Percentiles rank a stretch among this genome's conserved stretches.
Conservation (phyloP, 495 filamentous ascomycete species). For the Achaetomiella virescens region DNA sequence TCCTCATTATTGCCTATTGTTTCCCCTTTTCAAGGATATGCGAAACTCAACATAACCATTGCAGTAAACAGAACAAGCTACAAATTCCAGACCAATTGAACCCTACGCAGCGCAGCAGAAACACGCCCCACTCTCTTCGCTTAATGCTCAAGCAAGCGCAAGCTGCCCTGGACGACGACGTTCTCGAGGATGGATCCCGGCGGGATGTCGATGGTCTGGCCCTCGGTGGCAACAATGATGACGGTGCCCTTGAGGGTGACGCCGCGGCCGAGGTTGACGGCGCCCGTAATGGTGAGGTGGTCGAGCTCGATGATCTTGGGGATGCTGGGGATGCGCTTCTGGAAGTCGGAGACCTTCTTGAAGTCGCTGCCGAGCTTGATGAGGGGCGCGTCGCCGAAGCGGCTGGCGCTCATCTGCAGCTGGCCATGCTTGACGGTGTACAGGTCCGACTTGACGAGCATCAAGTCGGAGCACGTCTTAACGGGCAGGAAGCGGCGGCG, state of each 20-base stretch:
- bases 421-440: slow-evolving; percentile 99
- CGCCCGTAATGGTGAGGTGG: slow-evolving; percentile 94
- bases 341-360: slow-evolving; percentile 99
- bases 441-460: slow-evolving; percentile 99
- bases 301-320: slow-evolving; percentile 98
- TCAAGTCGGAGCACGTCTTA: slow-evolving; percentile 98
- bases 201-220: slow-evolving; percentile 95
- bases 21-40: background rate
- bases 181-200: slow-evolving; percentile 96
- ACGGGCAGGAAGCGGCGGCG: slow-evolving; percentile 97
- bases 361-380: slow-evolving; percentile 99
- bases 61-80: background rate
- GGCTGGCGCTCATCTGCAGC: slow-evolving; percentile 88
- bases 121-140: background rate
- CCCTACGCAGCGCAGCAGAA: background rate
- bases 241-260: slow-evolving; percentile 98
- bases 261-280: slow-evolving; percentile 90
- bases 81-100: background rate
- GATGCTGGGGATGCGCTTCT: slow-evolving; percentile 92
- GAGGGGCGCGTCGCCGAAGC: slow-evolving; percentile 95
- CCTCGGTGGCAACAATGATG: slow-evolving; percentile 98
- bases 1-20: background rate
- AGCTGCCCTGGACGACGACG: slow-evolving; percentile 96
- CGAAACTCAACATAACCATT: no score
- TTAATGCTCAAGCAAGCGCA: slow-evolving; percentile 92